Base-by-base conservation (phyloP, 2,329 filamentous ascomycete genomes). In the Didymella pinodella region DNA sequence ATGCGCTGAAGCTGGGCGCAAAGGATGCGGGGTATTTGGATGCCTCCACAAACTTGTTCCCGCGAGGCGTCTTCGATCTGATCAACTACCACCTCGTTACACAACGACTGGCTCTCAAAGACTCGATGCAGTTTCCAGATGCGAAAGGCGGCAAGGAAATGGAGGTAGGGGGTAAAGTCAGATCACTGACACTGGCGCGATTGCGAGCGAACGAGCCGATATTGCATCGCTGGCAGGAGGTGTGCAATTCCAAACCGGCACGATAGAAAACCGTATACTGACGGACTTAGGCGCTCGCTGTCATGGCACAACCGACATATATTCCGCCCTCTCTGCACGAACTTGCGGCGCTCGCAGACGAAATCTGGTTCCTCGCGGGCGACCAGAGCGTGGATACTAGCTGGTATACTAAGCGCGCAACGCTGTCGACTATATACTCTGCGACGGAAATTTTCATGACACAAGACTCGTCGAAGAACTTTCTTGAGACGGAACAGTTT, bases 381-480 rank as follows among this genome's bases (percentile, higher is more conserved):
- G 95, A 98, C 77, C 83, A 80, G 22, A 85, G 88, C 22, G 91
- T 97, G 60, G 93, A 98, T 77, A 85, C 87, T 4, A 89, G 88
- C 4, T 99, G 95, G 95, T 99, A 99, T 69, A 88, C 88, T 2
- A 90, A 89, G 74, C 83, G 89, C 3, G 83, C 86, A 8, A 84
- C 82, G 0, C 75, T 91, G 25, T 83, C 86, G 0, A 83, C 84
- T 2, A 83, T 91, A n/a, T 92, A 91, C 72, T 92, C 92, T 1
- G 77, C 79, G 5, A 77, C 89, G 55, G 95, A 99, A 79, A 82
- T 97, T 5, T 96, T 93, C 79, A 97, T 98, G 93, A 97, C 93
- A 22, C 93, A 90, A 59, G 95, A 98, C 77, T 83, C 82, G 60
- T 93, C 89, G 4, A 80, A 84, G 0, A 86, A 86, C n/a, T 95